phyloP scores from a whole-genome alignment of 2,329 filamentous ascomycete species.

The Pestalotiopsis sp. region DNA sequence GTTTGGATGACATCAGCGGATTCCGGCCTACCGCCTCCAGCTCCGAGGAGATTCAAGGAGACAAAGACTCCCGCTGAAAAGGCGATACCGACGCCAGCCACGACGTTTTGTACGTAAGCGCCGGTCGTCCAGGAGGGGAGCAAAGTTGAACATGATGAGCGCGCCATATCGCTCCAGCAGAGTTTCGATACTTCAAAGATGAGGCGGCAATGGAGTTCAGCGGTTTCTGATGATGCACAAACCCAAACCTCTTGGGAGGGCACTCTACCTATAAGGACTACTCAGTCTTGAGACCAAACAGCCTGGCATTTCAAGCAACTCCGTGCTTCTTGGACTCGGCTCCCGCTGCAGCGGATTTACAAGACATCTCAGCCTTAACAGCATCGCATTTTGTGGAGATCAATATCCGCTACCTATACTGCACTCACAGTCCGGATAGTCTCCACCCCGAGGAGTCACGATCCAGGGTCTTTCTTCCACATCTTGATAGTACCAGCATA shows the following conservation, averaged over 20 bases:
- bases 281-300: too few species aligned
- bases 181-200: not conserved
- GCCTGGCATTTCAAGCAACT: too few species aligned
- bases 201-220: not conserved
- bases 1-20: slow-evolving; percentile 27
- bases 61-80: slow-evolving; percentile 11
- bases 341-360: too few species aligned
- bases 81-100: slow-evolving; percentile 1
- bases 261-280: too few species aligned
- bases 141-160: not conserved
- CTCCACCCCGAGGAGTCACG: not conserved
- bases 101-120: not conserved
- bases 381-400: not conserved
- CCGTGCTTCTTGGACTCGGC: too few species aligned
- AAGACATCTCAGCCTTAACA: not conserved
- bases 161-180: not conserved
- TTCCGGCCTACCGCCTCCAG: slow-evolving; percentile 28
- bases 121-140: not conserved
- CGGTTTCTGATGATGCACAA: not conserved
- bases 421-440: not conserved
- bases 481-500: not conserved
- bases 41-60: slow-evolving; percentile 22
- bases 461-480: not conserved
- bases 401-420: not conserved
- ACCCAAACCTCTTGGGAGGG: not conserved